Evolutionary conservation across 805 yeast species (phyloP), one percentile per base, ranked within the genome.

Genomic region (Starmerella apicola): DNA sequence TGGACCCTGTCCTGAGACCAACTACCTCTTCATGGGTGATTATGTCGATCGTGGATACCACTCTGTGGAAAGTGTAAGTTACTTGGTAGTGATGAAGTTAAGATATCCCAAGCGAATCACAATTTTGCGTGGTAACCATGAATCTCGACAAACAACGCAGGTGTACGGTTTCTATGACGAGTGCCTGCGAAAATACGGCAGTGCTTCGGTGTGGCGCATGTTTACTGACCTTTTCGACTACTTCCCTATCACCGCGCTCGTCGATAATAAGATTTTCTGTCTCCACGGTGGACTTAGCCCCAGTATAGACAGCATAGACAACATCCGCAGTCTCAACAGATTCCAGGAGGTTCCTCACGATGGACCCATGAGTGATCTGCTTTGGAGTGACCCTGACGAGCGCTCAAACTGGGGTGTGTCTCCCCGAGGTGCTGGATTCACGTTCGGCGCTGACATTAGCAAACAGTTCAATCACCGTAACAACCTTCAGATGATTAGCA

Each of bases 351-450:
- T 86, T 39, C 96, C 96, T 37, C 96, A 86, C 59, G 95, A 86
- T 62, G 96, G 96, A 33, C 95, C 95, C 53, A 85, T 86, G 95
- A 84, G 95, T 65, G 96, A 86, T 59, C 69, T 86, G 56, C 69
- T 86, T 51, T 86, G 96, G 96, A 80, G 93, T 5, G 96, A 86
- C 61, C 96, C 96, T 16, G 97, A 86, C 61, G 95, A 86, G 62
- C 71, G 95, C 58, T 95, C 94, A 52, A 94, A 94, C 55, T 86
- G 97, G 97, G 96, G 95, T 48, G 85, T 86, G 52, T 78, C 88
- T 58, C 95, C 96, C 63, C 78, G 97, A 72, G 96, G 96, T 68
- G 97, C 97, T 48, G 97, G 97, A 62, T 86, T 82, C 80, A 85
- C 95, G 56, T 86, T 86, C 72, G 97, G 97, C 55, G 94, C 81